Evolutionary conservation across 306 rosid genomes (phyloP).

Genomic region (Trifolium subterraneum): DNA sequence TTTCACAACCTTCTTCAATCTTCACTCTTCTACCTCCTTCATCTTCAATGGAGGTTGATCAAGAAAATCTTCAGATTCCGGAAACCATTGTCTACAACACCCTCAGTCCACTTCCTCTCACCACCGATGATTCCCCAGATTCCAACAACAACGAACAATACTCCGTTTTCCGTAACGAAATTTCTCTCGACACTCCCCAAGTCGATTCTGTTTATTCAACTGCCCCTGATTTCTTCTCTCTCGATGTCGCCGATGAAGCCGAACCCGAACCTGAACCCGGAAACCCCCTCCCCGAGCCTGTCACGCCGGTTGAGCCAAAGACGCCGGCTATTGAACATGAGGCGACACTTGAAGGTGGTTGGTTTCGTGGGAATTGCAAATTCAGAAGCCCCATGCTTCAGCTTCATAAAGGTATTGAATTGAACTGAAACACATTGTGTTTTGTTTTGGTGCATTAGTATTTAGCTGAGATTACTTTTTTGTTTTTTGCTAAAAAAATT

Average conservation of each 20-base stretch:
- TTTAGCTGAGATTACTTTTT: neutral
- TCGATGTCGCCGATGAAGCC: conserved; percentile 59
- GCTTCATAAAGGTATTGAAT: conserved; percentile 81
- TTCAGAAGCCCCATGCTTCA: conserved; percentile 93
- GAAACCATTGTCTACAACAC: conserved; percentile 63
- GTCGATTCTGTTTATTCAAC: conserved; percentile 40
- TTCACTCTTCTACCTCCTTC: neutral
- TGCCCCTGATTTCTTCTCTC: conserved; percentile 75
- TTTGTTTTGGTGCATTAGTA: conserved; percentile 8
- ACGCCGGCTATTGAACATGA: conserved; percentile 56
- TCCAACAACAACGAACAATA: conserved; percentile 51
- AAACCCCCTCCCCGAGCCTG: conserved; percentile 31
- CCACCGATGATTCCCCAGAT: conserved; percentile 40
- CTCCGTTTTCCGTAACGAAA: conserved; percentile 77
- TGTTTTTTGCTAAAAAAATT: conserved; percentile 9
- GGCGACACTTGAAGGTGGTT: conserved; percentile 74
- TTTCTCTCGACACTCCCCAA: conserved; percentile 57
- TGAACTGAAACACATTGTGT: neutral
- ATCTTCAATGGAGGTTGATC: conserved; percentile 52
- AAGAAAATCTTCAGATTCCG: conserved; percentile 1
- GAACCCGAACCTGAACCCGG: neutral
- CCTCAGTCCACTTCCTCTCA: conserved; percentile 51
- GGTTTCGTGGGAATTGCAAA: conserved; percentile 81
- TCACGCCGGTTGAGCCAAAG: conserved; percentile 41
- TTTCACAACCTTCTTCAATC: neutral